Percentiles rank a stretch among this genome's conserved stretches.
phyloP scores from a whole-genome alignment of 441 rosid species.

The Euphorbia schlechtendalii region DNA sequence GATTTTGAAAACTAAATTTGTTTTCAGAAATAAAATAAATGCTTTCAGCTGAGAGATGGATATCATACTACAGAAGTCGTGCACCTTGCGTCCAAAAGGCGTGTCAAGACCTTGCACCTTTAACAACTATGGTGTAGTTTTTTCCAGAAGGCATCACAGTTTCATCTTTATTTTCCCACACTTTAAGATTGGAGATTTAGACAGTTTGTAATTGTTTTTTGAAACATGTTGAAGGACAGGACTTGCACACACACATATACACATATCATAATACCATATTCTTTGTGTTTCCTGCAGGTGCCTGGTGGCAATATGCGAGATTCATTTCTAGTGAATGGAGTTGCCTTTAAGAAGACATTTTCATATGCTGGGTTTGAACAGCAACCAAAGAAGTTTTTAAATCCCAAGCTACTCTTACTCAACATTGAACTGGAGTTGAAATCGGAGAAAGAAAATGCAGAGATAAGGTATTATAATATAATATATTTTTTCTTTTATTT shows the following conservation, averaged over 20 bases:
- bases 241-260: too few relatives aligned
- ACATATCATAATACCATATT: too few relatives aligned
- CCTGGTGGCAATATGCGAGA: constrained; percentile 98
- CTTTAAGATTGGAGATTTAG: neutral
- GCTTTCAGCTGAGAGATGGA: too few relatives aligned
- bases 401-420: constrained; percentile 75
- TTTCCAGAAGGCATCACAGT: neutral
- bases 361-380: constrained; percentile 99
- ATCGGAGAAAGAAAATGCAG: constrained; percentile 99
- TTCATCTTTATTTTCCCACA: neutral
- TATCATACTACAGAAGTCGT: too few relatives aligned
- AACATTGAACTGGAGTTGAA: constrained; percentile 93
- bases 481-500: neutral
- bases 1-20: neutral
- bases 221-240: neutral
- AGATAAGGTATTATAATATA: constrained; percentile 54
- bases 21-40: too few relatives aligned
- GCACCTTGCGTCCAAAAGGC: too few relatives aligned
- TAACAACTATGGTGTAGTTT: too few relatives aligned
- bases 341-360: constrained; percentile 97
- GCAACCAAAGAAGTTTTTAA: constrained; percentile 87
- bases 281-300: constrained; percentile 49
- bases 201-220: neutral
- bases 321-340: constrained; percentile 95
- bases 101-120: too few relatives aligned